Evolutionary conservation across 768 basidiomycete species (phyloP).

Genomic region (Cystoderma amianthinum): DNA sequence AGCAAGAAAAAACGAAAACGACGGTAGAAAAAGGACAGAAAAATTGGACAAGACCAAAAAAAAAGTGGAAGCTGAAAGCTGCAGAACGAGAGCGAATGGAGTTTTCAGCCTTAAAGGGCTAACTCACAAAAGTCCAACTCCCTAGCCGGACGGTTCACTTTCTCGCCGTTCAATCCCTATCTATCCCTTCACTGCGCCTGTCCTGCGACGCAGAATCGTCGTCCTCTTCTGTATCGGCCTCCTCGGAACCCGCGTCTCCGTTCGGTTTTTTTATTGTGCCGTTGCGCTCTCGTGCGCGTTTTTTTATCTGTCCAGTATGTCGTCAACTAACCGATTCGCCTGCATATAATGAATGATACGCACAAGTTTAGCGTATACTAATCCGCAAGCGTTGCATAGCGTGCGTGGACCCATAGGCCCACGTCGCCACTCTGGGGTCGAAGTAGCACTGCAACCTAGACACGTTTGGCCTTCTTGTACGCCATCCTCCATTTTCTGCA

Average conservation of each 20-base stretch:
- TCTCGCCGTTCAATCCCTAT: slow-evolving; percentile 1
- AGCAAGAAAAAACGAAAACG: not conserved
- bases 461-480: slow-evolving; percentile 65
- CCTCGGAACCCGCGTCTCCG: slow-evolving; percentile 11
- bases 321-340: slow-evolving; percentile 3
- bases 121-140: too few relatives aligned
- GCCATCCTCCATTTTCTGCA: slow-evolving; percentile 32
- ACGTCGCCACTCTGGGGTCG: slow-evolving; percentile 83
- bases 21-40: not conserved
- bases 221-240: slow-evolving; percentile 18
- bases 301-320: slow-evolving; percentile 8
- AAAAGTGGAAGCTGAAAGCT: not conserved
- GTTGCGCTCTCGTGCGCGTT: slow-evolving; percentile 8
- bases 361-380: slow-evolving; percentile 84
- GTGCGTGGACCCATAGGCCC: slow-evolving; percentile 85
- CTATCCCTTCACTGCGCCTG: slow-evolving; percentile 12
- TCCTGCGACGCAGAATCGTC: slow-evolving; percentile 20
- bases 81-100: too few relatives aligned
- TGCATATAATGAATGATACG: slow-evolving; percentile 18
- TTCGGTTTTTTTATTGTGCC: slow-evolving; percentile 2
- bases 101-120: too few relatives aligned
- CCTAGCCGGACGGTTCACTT: too few relatives aligned
- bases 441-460: slow-evolving; percentile 75
- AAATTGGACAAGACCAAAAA: not conserved
- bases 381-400: slow-evolving; percentile 79